Evolutionary conservation across 129 eudicot species (phyloP).

Genomic region (Flaveria bidentis): DNA sequence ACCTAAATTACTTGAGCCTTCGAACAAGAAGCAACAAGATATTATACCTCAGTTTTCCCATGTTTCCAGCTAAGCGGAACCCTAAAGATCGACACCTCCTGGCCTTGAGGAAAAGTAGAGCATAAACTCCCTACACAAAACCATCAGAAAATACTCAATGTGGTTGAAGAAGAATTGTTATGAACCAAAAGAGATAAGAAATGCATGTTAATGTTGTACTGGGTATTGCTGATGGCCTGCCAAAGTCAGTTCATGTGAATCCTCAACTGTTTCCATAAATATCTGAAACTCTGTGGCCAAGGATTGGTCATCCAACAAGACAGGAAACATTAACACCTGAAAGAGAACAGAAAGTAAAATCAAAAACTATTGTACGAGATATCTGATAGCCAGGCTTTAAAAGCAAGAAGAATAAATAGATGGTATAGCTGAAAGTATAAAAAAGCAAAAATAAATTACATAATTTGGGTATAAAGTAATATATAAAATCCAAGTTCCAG

Average conservation of each 20-base stretch:
- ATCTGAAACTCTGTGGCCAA: conserved; percentile 65
- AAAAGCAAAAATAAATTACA: background rate
- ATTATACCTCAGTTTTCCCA: conserved; percentile 80
- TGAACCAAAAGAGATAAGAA: conserved; percentile 7
- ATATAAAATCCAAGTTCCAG: background rate
- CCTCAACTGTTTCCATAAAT: conserved; percentile 78
- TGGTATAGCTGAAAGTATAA: background rate
- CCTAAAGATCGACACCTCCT: conserved; percentile 85
- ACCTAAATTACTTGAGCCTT: background rate
- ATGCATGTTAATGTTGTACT: conserved; percentile 42
- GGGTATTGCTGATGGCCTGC: conserved; percentile 85
- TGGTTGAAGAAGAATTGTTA: background rate
- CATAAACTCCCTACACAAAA: conserved; percentile 81
- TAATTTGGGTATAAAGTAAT: background rate
- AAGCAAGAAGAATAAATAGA: background rate
- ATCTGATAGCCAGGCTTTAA: background rate
- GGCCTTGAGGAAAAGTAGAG: conserved; percentile 73
- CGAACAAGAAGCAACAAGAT: conserved; percentile 17
- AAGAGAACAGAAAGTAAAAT: background rate
- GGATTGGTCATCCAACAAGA: conserved; percentile 76
- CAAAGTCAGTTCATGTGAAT: conserved; percentile 74
- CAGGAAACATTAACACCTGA: conserved; percentile 84
- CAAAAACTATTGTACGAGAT: conserved; percentile 6
- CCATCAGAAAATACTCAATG: conserved; percentile 13
- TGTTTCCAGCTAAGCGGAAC: conserved; percentile 72